Evolutionary conservation across 2,329 filamentous ascomycete genomes (phyloP).

Genomic region (Xylariaceae sp.): DNA sequence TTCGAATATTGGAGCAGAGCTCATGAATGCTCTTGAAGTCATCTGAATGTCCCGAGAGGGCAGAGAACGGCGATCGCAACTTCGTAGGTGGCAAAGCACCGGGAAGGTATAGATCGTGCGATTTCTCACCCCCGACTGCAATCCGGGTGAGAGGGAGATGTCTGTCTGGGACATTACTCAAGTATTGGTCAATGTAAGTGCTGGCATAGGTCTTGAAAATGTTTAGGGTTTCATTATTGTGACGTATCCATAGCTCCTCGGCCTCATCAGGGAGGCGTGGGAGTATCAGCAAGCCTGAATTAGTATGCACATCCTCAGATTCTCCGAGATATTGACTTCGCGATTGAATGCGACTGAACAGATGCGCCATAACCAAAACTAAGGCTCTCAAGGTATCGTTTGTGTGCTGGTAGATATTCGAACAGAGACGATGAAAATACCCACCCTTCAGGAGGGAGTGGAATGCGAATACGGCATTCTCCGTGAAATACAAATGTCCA

Average conservation of each 20-base stretch:
- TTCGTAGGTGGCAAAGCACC: constrained; percentile 21
- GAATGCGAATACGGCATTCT: constrained; percentile 78
- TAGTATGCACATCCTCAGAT: constrained; percentile 56
- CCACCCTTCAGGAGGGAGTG: constrained; percentile 70
- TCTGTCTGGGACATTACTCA: constrained; percentile 56
- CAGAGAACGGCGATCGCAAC: constrained; percentile 72
- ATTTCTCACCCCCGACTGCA: constrained; percentile 17
- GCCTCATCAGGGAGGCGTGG: constrained; percentile 65
- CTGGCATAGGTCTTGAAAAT: constrained; percentile 73
- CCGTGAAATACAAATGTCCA: constrained; percentile 76
- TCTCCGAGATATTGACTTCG: constrained; percentile 33
- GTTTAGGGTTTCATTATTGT: constrained; percentile 69
- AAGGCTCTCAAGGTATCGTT: constrained; percentile 50
- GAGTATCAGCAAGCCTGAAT: constrained; percentile 70
- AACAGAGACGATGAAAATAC: constrained; percentile 26
- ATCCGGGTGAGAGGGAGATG: constrained; percentile 61
- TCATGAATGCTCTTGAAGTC: constrained; percentile 69
- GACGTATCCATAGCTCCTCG: constrained; percentile 58
- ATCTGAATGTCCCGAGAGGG: constrained; percentile 72
- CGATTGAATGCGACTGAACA: constrained; percentile 67
- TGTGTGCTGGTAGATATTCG: neutral
- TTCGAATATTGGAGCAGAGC: constrained; percentile 68
- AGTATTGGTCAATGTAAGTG: constrained; percentile 71
- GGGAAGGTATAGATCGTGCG: constrained; percentile 9
- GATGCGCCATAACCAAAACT: constrained; percentile 71